phyloP scores from a whole-genome alignment of 208 protist genomes.

The Entamoeba dispar region DNA sequence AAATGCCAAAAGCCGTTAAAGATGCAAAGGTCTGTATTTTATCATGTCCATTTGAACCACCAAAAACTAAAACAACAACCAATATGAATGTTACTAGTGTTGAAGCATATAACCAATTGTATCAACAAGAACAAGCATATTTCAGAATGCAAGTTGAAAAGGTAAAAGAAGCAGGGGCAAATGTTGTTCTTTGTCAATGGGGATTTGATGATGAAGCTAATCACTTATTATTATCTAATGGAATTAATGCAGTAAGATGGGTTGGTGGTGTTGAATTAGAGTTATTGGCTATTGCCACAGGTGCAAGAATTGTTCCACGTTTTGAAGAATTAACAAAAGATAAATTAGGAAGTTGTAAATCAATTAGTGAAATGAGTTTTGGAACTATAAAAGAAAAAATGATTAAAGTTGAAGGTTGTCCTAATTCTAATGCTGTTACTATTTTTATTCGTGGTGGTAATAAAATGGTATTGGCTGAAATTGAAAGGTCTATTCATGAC shows the following conservation, averaged over 20 bases:
- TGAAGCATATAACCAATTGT: constrained; percentile 72
- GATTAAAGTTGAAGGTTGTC: constrained; percentile 93
- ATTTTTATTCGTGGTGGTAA: constrained; percentile 96
- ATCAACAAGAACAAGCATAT: constrained; percentile 85
- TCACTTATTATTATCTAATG: constrained; percentile 89
- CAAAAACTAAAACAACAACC: constrained; percentile 99
- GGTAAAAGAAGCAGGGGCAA: constrained; percentile 77
- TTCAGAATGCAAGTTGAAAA: constrained; percentile 69
- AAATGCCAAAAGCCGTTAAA: constrained; percentile 70
- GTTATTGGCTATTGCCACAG: constrained; percentile 91
- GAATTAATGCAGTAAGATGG: constrained; percentile 97
- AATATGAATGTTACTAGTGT: constrained; percentile 75
- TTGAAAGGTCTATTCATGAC: constrained; percentile 95
- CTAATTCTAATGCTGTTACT: constrained; percentile 86
- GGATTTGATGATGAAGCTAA: constrained; percentile 99
- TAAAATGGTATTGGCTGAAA: constrained; percentile 95
- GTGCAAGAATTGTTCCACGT: constrained; percentile 84
- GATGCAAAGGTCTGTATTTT: constrained; percentile 97
- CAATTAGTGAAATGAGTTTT: constrained; percentile 48
- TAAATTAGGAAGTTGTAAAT: constrained; percentile 75
- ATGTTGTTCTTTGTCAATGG: constrained; percentile 97
- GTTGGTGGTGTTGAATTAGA: constrained; percentile 97
- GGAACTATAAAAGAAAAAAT: constrained; percentile 60
- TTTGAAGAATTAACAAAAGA: constrained; percentile 84
- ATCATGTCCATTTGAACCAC: constrained; percentile 97